Percentiles rank a stretch among this genome's conserved stretches.
Conservation (phyloP, 2,329 filamentous ascomycete genomes). For the Aschersonia sp. region DNA sequence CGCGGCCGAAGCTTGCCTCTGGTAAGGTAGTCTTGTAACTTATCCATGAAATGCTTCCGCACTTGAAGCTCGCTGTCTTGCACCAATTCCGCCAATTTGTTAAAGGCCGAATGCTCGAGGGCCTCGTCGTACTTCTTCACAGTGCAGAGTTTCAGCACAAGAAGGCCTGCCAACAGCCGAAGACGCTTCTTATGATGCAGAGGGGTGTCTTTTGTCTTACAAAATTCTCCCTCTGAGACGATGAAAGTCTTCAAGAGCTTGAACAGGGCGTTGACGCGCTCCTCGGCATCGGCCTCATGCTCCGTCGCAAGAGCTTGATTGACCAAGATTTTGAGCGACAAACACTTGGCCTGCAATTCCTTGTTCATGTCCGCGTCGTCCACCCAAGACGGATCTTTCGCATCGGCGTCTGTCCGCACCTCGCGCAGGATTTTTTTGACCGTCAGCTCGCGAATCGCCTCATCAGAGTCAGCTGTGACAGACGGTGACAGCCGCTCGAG, state of each 20-base stretch:
- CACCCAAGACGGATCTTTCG: conserved; percentile 49
- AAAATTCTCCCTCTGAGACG: conserved; percentile 62
- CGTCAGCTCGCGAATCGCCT: conserved; percentile 65
- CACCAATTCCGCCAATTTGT: conserved; percentile 63
- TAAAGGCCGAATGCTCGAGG: conserved; percentile 61
- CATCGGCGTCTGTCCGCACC: conserved; percentile 47
- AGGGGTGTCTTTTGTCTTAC: conserved; percentile 61
- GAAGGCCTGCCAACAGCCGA: conserved; percentile 65
- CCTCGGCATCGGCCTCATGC: conserved; percentile 36
- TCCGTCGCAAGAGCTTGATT: conserved; percentile 60
- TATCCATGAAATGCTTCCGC: conserved; percentile 64
- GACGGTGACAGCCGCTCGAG: conserved; percentile 61
- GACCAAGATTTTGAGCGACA: conserved; percentile 72
- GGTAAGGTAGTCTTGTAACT: conserved; percentile 81
- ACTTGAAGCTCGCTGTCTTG: conserved; percentile 67
- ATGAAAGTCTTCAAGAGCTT: conserved; percentile 67
- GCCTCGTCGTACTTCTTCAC: conserved; percentile 62
- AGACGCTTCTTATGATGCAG: conserved; percentile 66
- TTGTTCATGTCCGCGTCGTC: conserved; percentile 56
- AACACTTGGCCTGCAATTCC: conserved; percentile 69
- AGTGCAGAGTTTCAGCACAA: conserved; percentile 71
- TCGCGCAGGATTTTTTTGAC: conserved; percentile 61
- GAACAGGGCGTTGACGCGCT: conserved; percentile 54
- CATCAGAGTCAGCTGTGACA: conserved; percentile 57
- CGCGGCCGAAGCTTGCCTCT: conserved; percentile 53